Conservation (phyloP, 2,329 filamentous ascomycete genomes). For the Fusarium miscanthi region DNA sequence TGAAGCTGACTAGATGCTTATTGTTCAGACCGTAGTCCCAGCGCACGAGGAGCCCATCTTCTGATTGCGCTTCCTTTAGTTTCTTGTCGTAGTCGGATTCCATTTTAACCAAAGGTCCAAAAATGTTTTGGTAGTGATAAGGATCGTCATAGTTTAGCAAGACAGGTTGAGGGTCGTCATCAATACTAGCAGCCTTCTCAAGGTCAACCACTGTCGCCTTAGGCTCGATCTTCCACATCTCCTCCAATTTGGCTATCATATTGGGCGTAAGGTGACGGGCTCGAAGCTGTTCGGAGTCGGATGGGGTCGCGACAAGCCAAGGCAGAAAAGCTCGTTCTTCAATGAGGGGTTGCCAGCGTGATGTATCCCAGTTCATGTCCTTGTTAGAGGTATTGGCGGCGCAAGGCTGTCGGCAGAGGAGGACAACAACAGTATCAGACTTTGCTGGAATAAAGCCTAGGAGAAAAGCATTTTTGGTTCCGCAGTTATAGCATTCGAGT, state of each 20-base stretch:
- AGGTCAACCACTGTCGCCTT: constrained; percentile 89
- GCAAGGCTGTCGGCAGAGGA: constrained; percentile 96
- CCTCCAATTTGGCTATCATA: constrained; percentile 95
- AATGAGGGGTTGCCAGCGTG: constrained; percentile 96
- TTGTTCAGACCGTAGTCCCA: constrained; percentile 98
- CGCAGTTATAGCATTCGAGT: constrained; percentile 98
- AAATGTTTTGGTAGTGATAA: constrained; percentile 98
- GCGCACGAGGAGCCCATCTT: constrained; percentile 91
- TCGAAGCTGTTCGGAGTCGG: constrained; percentile 94
- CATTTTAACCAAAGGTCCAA: constrained; percentile 97
- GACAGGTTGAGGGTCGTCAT: constrained; percentile 94
- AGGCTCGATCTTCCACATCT: constrained; percentile 97
- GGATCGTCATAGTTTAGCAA: constrained; percentile 95
- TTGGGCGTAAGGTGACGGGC: constrained; percentile 93
- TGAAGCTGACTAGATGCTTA: constrained; percentile 95
- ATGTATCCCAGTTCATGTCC: constrained; percentile 99
- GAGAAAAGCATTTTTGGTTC: constrained; percentile 98
- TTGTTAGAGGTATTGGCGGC: constrained; percentile 95
- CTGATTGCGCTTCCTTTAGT: constrained; percentile 96
- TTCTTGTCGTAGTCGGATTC: constrained; percentile 99
- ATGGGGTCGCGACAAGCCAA: constrained; percentile 91
- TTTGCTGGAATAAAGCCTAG: constrained; percentile 98
- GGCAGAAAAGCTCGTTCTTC: constrained; percentile 94
- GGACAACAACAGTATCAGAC: constrained; percentile 96
- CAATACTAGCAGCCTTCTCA: constrained; percentile 89